Percentiles rank a stretch among this genome's conserved stretches.
Conservation (phyloP, 257 asterid genomes). For the Handroanthus guayacan region DNA sequence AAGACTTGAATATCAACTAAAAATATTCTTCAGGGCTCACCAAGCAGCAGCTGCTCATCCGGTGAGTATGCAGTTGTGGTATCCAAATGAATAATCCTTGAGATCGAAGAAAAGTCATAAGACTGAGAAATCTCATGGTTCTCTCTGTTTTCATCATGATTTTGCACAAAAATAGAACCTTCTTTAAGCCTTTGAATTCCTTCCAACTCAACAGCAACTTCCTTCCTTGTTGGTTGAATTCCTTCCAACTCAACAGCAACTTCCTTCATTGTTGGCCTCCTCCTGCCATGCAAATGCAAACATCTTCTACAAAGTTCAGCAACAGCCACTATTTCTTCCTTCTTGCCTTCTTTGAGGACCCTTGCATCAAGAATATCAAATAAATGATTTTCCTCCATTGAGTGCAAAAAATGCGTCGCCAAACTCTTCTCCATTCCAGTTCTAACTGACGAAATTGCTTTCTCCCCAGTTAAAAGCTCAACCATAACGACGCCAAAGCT, state of each 20-base stretch:
- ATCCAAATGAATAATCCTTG: conserved; percentile 16
- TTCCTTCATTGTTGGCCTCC: conserved; percentile 45
- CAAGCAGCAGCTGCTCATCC: neutral
- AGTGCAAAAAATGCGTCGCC: conserved; percentile 36
- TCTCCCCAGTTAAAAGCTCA: conserved; percentile 54
- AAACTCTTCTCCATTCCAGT: conserved; percentile 27
- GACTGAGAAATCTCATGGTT: neutral
- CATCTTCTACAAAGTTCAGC: conserved; percentile 40
- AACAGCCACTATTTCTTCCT: conserved; percentile 27
- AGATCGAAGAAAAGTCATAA: conserved; percentile 26
- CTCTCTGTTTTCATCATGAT: neutral
- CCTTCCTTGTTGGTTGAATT: conserved; percentile 44
- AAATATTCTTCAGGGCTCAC: too few relatives aligned
- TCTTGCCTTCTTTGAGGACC: conserved; percentile 23
- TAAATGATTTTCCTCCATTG: conserved; percentile 37
- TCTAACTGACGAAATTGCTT: conserved; percentile 39
- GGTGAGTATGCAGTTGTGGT: neutral
- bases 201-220: conserved; percentile 42
- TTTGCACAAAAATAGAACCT: neutral
- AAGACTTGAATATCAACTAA: too few relatives aligned
- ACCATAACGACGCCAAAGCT: conserved; percentile 40
- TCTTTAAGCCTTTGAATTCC: conserved; percentile 17
- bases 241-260: conserved; percentile 41
- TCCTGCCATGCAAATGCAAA: conserved; percentile 33
- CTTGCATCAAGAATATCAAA: conserved; percentile 46